Evolutionary conservation across 2,329 filamentous ascomycete genomes (phyloP), one percentile per base, ranked within the genome.

Genomic region (Pseudogymnoascus sp.): DNA sequence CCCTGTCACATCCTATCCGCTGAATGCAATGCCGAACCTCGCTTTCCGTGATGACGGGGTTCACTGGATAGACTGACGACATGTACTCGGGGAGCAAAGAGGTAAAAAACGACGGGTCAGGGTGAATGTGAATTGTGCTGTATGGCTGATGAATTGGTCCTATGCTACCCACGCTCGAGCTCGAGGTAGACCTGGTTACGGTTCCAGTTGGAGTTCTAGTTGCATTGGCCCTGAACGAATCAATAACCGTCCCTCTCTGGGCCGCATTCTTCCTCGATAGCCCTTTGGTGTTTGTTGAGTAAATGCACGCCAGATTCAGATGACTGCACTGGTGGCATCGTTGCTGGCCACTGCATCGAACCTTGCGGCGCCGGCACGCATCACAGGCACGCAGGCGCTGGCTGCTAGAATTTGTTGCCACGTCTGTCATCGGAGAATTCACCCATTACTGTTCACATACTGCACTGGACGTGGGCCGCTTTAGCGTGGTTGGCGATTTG

Each of bases 351-450:
- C 80, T 84, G 70, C 85, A 87, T 67, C 85, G 78, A 1, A 83
- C 84, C 71, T 87, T 87, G 65, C 85, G 79, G 65, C 80, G 80
- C 62, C 85, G 79, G 69, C 85, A 88, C 13, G 83, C 75, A 61
- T 83, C 75, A 73, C 85, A 87, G 7, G 84, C 84, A 56, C 50
- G 50, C 23, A 56, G 26, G 23, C 50, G 50, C 50, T 35, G 50
- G 50, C 50, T 56, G 50, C 23, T 10, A 35, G 31, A 10, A 56
- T 56, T 56, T 56, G 50, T 56, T 29, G 17, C 50, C 31, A n/a
- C 50, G 23, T 29, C 13, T n/a, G 50, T 19, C 50, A 56, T 56
- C 50, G 31, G 50, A 9, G 13, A 17, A 31, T 31, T 56, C 50
- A 31, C 23, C 15, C 31, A 7, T 56, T 56, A 56, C 17, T 56